These are phyloP conservation scores for Naganishia cerealis DNA, from an alignment of 1,284 basidiomycete genomes.

Conservation along the genomic window DNA sequence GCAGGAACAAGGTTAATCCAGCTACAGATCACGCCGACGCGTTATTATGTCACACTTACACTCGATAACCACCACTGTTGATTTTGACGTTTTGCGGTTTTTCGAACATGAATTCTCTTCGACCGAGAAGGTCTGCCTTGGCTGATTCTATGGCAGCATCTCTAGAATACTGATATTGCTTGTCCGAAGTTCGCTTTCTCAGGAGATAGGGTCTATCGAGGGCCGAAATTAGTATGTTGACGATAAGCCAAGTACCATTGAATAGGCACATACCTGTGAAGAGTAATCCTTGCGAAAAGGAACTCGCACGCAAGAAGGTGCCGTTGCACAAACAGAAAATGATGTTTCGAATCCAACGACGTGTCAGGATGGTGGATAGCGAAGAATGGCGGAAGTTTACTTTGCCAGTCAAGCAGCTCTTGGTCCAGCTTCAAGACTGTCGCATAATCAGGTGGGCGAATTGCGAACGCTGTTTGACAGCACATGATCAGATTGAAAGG, in stretches of 20 bases:
- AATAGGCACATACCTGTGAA: constrained; percentile 43
- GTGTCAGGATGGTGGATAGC: constrained; percentile 50
- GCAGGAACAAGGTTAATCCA: not conserved
- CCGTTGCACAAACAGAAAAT: constrained; percentile 53
- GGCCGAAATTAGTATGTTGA: not conserved
- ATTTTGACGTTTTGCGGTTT: constrained; percentile 52
- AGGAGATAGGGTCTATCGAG: constrained; percentile 51
- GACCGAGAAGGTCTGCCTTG: constrained; percentile 52
- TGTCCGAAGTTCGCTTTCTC: constrained; percentile 52
- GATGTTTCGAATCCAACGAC: constrained; percentile 46
- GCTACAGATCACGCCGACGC: not conserved
- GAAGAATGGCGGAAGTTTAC: constrained; percentile 51
- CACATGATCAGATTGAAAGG: not conserved
- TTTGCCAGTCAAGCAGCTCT: constrained; percentile 53
- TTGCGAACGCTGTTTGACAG: constrained; percentile 49
- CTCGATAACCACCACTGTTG: constrained; percentile 52
- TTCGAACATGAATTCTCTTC: constrained; percentile 54
- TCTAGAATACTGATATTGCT: constrained; percentile 53
- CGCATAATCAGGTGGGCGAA: constrained; percentile 54
- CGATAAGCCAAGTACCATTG: not conserved
- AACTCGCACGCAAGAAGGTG: constrained; percentile 53
- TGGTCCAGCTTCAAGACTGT: constrained; percentile 55
- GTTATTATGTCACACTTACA: constrained; percentile 37
- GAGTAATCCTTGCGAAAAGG: constrained; percentile 52
- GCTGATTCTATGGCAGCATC: constrained; percentile 55